Evolutionary conservation across 148 eudicot species (phyloP), one percentile per base, ranked within the genome.

Genomic region (Nepenthes mirabilis): DNA sequence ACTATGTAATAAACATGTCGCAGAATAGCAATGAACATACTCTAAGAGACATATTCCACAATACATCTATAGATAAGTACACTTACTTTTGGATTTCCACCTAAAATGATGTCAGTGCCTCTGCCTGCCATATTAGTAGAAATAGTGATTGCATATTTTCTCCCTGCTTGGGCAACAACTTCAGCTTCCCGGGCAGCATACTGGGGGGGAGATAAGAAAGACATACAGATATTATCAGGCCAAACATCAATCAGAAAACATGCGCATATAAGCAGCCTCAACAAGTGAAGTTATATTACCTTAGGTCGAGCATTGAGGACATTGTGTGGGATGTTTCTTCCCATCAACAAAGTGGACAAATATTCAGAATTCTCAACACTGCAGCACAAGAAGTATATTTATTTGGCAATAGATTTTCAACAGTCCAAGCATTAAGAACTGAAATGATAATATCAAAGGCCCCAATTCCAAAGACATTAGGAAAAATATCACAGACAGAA

Each of bases 91-190:
- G 97, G 99, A 72, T 94, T 94, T 78, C 99, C 99, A 68, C 99
- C 99, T 55, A 94, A 73, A 64, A 94, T 89, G 40, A 94, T 94
- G 69, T 94, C 99, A 52, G 99, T 94, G 59, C 99, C 99, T 77
- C 99, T 81, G 65, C 99, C 99, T 43, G 99, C 99, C 99, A 94
- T 94, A 79, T 94, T 94, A 33, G 99, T 94, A 63, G 99, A 89
- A 65, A 94, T 80, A 63, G 99, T 94, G 58, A 94, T 94, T 56
- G 97, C 95, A 80, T 74, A 66, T 72, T 87, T 86, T 65, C 97
- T 69, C 69, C 99, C 99, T 49, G 99, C 99, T 80, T 94, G 99
- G 54, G 99, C 97, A 55, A 94, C 93, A 78, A 74, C 74, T 75
- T 94, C 97, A 76, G 99, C 99, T 78, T 94, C 99, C 68, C 99